These are phyloP conservation scores for Solanum pinnatisectum DNA, from an alignment of 257 asterid genomes.

Conservation along the genomic window DNA sequence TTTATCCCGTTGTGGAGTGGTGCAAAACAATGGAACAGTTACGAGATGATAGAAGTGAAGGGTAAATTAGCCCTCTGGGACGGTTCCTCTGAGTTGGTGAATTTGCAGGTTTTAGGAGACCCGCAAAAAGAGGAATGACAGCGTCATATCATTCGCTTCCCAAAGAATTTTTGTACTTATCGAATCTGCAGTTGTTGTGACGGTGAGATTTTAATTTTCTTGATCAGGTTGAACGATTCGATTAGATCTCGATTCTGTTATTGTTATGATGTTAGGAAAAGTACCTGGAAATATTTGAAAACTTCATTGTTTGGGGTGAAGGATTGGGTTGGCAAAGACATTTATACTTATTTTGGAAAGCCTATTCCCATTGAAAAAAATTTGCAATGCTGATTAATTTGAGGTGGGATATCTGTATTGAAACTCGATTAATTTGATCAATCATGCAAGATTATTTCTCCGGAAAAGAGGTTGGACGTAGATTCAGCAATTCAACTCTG, in stretches of 20 bases:
- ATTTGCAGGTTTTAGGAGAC: not conserved
- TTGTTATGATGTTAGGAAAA: not conserved
- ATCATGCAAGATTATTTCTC: too few relatives aligned
- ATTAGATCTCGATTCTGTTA: not conserved
- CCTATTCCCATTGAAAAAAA: not conserved
- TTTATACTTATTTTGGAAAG: not conserved
- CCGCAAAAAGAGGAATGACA: not conserved
- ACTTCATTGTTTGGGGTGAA: not conserved
- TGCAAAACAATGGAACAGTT: not conserved
- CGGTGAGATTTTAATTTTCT: not conserved
- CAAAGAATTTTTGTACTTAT: not conserved
- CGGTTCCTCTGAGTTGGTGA: fast-evolving
- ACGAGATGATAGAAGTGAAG: not conserved
- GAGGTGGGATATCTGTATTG: not conserved
- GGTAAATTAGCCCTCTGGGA: not conserved
- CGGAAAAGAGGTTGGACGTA: not conserved
- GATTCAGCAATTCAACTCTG: not conserved
- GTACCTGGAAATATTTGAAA: not conserved
- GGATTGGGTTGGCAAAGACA: not conserved
- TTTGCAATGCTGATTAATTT: too few relatives aligned
- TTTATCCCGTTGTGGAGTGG: not conserved
- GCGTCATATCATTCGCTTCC: not conserved
- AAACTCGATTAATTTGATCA: too few relatives aligned
- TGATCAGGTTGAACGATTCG: not conserved
- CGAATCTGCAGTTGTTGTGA: not conserved